Evolutionary conservation across 495 filamentous ascomycete genomes (phyloP).

Genomic region (Aspergillus saccharolyticus): DNA sequence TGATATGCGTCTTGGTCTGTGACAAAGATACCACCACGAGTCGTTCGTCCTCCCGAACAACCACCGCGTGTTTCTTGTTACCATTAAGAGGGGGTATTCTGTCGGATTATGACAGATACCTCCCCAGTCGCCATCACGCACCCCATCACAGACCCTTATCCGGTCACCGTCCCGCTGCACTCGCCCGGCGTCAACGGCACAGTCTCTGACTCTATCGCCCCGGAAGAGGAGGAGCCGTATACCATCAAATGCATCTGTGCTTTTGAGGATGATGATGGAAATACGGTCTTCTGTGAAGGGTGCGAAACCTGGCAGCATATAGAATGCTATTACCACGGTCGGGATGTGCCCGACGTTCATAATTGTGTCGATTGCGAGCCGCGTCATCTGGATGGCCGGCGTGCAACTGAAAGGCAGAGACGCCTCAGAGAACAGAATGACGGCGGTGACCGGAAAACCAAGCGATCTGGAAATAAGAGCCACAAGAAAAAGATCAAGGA

Average conservation of each 20-base stretch:
- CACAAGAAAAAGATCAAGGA: slow-evolving; percentile 69
- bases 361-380: slow-evolving; percentile 84
- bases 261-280: slow-evolving; percentile 90
- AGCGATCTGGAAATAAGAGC: slow-evolving; percentile 63
- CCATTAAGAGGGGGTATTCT: slow-evolving; percentile 52
- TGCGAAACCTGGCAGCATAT: slow-evolving; percentile 99
- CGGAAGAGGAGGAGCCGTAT: slow-evolving; percentile 80
- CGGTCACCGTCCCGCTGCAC: slow-evolving; percentile 53
- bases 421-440: slow-evolving; percentile 57
- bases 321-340: slow-evolving; percentile 82
- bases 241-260: slow-evolving; percentile 97
- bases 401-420: slow-evolving; percentile 64
- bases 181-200: slow-evolving; percentile 53
- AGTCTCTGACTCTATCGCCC: slow-evolving; percentile 46
- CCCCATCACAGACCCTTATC: slow-evolving; percentile 59
- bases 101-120: slow-evolving; percentile 93
- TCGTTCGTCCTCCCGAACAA: slow-evolving; percentile 11
- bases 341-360: slow-evolving; percentile 73
- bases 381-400: slow-evolving; percentile 60
- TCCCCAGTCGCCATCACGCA: slow-evolving; percentile 56
- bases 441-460: slow-evolving; percentile 56
- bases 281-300: slow-evolving; percentile 90
- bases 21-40: slow-evolving; percentile 19
- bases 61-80: slow-evolving; percentile 22
- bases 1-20: slow-evolving; percentile 37